Percentiles rank a stretch among this genome's conserved stretches.
These are phyloP conservation scores for Peribolospora baueri DNA, from an alignment of 768 basidiomycete genomes.

Conservation along the genomic window DNA sequence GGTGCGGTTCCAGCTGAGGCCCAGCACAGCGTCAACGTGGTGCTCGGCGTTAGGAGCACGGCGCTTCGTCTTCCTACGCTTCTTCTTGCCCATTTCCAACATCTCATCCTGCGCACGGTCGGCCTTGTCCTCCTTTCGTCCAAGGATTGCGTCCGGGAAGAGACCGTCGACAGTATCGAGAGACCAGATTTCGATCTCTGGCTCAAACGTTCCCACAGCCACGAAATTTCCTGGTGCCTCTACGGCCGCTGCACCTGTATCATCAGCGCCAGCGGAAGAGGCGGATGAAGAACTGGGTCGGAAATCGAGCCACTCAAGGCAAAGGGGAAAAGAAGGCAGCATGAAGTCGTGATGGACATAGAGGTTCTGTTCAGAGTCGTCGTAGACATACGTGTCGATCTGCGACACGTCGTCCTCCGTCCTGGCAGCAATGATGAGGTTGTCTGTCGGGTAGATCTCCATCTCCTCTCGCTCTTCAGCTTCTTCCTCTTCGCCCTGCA, in stretches of 20 bases:
- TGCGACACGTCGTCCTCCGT: slow-evolving; percentile 93
- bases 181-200: slow-evolving; percentile 97
- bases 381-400: slow-evolving; percentile 85
- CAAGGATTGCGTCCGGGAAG: slow-evolving; percentile 77
- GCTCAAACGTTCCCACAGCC: slow-evolving; percentile 88
- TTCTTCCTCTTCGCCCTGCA: slow-evolving; percentile 35
- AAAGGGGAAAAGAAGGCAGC: slow-evolving; percentile 89
- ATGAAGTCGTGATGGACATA: slow-evolving; percentile 95
- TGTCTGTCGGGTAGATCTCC: slow-evolving; percentile 70
- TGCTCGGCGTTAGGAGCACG: slow-evolving; percentile 36
- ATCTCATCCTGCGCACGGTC: neutral
- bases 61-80: slow-evolving; percentile 61
- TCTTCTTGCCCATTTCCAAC: slow-evolving; percentile 80
- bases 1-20: slow-evolving; percentile 69
- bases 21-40: slow-evolving; percentile 86
- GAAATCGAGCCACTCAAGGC: slow-evolving; percentile 97
- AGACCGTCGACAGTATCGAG: slow-evolving; percentile 78
- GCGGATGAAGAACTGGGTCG: slow-evolving; percentile 30
- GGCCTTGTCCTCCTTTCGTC: slow-evolving; percentile 47
- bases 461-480: slow-evolving; percentile 73
- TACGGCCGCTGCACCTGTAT: slow-evolving; percentile 6
- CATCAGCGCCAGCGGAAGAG: slow-evolving; percentile 17
- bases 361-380: slow-evolving; percentile 54
- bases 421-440: slow-evolving; percentile 74
- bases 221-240: slow-evolving; percentile 55